These are phyloP conservation scores for Lachnellula willkommii DNA, from an alignment of 2,329 filamentous ascomycete genomes.

Conservation along the genomic window DNA sequence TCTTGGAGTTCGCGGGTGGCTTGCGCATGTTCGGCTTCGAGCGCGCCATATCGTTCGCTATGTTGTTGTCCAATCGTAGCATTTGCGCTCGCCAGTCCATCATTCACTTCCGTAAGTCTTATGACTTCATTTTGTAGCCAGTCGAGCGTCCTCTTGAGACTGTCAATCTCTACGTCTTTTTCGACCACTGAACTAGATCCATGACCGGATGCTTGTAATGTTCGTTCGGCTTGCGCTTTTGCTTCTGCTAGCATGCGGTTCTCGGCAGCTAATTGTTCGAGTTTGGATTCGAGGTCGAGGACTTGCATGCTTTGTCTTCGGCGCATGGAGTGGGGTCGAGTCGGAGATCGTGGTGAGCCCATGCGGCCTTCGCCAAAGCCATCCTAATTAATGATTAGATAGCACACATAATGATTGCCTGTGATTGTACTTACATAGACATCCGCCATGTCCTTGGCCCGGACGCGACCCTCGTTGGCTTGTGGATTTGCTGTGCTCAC, in stretches of 20 bases:
- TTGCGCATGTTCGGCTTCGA: conserved; percentile 62
- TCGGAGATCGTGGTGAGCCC: conserved; percentile 85
- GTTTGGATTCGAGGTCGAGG: conserved; percentile 78
- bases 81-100: conserved; percentile 72
- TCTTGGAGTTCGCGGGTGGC: conserved; percentile 65
- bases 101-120: conserved; percentile 77
- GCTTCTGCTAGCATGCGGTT: conserved; percentile 75
- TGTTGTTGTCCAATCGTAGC: conserved; percentile 70
- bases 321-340: conserved; percentile 89
- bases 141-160: conserved; percentile 71
- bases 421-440: conserved; percentile 70
- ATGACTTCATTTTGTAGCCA: conserved; percentile 77
- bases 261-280: conserved; percentile 81
- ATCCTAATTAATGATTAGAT: conserved; percentile 54
- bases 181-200: conserved; percentile 69
- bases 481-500: conserved; percentile 64
- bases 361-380: conserved; percentile 85
- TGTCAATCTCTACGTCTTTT: conserved; percentile 80
- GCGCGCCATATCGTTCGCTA: conserved; percentile 61
- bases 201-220: conserved; percentile 54
- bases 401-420: conserved; percentile 13
- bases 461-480: conserved; percentile 82
- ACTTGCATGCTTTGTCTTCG: conserved; percentile 97
- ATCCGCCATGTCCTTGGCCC: conserved; percentile 82
- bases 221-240: conserved; percentile 62